Evolutionary conservation across 495 filamentous ascomycete species (phyloP).

Genomic region (Aspergillus hancockii): DNA sequence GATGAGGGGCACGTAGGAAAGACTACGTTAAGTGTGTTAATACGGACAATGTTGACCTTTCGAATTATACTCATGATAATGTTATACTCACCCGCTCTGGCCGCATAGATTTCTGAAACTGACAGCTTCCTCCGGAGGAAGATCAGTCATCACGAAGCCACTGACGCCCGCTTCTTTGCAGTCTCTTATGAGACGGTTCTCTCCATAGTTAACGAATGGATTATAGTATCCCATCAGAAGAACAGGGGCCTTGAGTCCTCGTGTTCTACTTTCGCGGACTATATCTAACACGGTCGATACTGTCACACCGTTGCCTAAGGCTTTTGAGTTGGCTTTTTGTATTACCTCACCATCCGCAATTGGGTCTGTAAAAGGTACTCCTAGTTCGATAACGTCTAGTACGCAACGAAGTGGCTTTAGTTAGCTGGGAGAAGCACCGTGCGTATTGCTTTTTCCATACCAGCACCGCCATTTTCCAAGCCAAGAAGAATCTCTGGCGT

Average conservation of each 20-base stretch:
- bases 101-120: constrained; percentile 85
- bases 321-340: constrained; percentile 85
- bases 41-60: neutral
- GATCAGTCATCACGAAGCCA: constrained; percentile 95
- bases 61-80: neutral
- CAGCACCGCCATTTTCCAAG: constrained; percentile 91
- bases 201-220: constrained; percentile 87
- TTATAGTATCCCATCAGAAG: constrained; percentile 99
- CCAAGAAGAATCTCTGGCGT: constrained; percentile 82
- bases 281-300: constrained; percentile 74
- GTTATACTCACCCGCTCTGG: constrained; percentile 60
- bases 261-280: constrained; percentile 71
- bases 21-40: constrained; percentile 43
- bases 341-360: constrained; percentile 96
- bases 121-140: constrained; percentile 95
- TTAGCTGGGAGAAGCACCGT: constrained; percentile 16
- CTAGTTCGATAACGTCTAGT: constrained; percentile 52
- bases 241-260: constrained; percentile 76
- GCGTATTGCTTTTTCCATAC: no score
- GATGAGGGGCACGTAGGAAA: constrained; percentile 94
- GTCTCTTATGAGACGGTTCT: constrained; percentile 82
- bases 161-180: constrained; percentile 86
- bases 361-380: constrained; percentile 95
- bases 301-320: constrained; percentile 85
- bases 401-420: no score